Percentiles rank a stretch among this genome's conserved stretches.
Conservation (phyloP, 257 asterid genomes). For the Thymus mandschuricus region DNA sequence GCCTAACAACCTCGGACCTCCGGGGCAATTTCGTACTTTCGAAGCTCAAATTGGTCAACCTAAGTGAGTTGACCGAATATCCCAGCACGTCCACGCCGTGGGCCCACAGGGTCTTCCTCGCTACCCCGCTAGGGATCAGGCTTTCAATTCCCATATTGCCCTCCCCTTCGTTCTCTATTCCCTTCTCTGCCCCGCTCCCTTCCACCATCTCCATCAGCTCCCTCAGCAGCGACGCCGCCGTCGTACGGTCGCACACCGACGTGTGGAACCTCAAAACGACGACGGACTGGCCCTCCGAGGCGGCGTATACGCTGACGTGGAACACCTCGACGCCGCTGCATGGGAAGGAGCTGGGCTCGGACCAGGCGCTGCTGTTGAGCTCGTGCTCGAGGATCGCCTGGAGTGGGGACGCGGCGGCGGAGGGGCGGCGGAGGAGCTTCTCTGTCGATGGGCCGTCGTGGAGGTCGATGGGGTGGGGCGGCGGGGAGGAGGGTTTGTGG, state of each 20-base stretch:
- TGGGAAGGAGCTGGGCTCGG: slow-evolving; percentile 49
- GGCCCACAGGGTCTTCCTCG: slow-evolving; percentile 64
- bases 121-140: slow-evolving; percentile 53
- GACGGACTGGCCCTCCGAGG: slow-evolving; percentile 37
- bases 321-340: slow-evolving; percentile 47
- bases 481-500: slow-evolving; percentile 34
- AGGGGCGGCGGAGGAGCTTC: slow-evolving; percentile 26
- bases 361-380: slow-evolving; percentile 52
- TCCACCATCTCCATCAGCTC: slow-evolving; percentile 59
- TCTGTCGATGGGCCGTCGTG: slow-evolving; percentile 42
- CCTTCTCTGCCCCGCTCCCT: slow-evolving; percentile 24
- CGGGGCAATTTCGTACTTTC: slow-evolving; percentile 47
- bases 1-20: slow-evolving; percentile 56
- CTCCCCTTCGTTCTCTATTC: slow-evolving; percentile 42
- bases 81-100: slow-evolving; percentile 70
- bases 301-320: slow-evolving; percentile 39
- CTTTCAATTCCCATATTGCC: slow-evolving; percentile 54
- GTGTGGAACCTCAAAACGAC: slow-evolving; percentile 58
- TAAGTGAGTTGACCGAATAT: slow-evolving; percentile 56
- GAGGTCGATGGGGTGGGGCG: slow-evolving; percentile 26
- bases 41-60: slow-evolving; percentile 58
- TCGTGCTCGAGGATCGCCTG: slow-evolving; percentile 62
- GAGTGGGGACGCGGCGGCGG: slow-evolving; percentile 32
- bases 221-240: slow-evolving; percentile 62
- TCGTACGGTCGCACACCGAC: slow-evolving; percentile 69